Evolutionary conservation across 2,329 filamentous ascomycete genomes (phyloP), one percentile per base, ranked within the genome.

Genomic region (Phialophora macrospora): DNA sequence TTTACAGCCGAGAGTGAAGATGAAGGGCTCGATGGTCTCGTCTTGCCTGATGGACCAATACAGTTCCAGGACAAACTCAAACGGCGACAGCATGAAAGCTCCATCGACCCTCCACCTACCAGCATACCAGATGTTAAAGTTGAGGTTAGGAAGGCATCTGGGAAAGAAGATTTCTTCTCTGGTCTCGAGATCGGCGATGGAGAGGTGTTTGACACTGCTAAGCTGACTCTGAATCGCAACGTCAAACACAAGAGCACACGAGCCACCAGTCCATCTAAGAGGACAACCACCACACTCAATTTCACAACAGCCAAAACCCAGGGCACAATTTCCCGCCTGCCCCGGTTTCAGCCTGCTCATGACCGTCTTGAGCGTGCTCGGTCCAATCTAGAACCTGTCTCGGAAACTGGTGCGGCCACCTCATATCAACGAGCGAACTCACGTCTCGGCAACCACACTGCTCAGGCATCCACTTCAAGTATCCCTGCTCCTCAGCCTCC

Each of bases 1-100:
- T 88, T 96, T 72, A 97, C 93, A 1, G 86, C 87, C 9, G 95
- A 97, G 80, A 98, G 93, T 74, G 94, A 97, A 75, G 93, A 97
- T 71, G 94, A 98, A 77, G 90, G 91, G 6, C 85, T 98, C 66
- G 91, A 95, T 67, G 94, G 94, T n/a, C 84, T 99, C 14, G 82
- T 97, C 22, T 83, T 98, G 20, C 95, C 95, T 0, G 84, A 86
- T 61, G 93, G 93, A 0, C 92, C 92, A 22, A 82, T 99, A 60
- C 89, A 97, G 77, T 90, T 98, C 73, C 86, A 87, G 48, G 89
- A 92, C 70, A 88, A 92, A 60, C 81, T 98, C 49, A 88, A 90
- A 72, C 88, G 88, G 74, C 85, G 90, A 67, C 87, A 90, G 73
- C 85, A 81, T 57, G 76, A 78, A 22, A 80, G 82, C 30, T 55